These are phyloP conservation scores for Solanum verrucosum DNA, from an alignment of 257 asterid genomes.

Conservation along the genomic window DNA sequence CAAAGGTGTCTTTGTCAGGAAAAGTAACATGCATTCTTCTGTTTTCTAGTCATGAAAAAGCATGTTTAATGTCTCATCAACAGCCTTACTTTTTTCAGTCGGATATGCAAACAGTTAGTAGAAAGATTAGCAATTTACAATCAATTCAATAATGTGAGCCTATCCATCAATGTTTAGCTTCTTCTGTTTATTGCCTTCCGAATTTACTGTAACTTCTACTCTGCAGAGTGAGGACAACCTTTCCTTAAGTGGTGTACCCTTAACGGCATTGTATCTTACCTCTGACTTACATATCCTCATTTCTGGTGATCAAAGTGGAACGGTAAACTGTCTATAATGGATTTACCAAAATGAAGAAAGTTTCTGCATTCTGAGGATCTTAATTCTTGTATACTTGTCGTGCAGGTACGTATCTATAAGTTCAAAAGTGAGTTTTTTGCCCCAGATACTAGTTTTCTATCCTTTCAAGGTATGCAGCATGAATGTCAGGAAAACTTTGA, in stretches of 20 bases:
- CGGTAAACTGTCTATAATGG: conserved; percentile 29
- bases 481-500: not conserved
- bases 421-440: conserved; percentile 63
- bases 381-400: not conserved
- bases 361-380: not conserved
- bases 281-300: conserved; percentile 47
- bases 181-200: not conserved
- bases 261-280: conserved; percentile 58
- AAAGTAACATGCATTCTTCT: not conserved
- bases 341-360: not conserved
- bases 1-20: not conserved
- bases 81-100: not conserved
- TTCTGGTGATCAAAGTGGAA: conserved; percentile 91
- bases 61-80: not conserved
- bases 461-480: conserved; percentile 60
- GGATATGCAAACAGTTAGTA: not conserved
- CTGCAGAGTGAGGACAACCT: conserved; percentile 73
- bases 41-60: not conserved
- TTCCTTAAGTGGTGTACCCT: conserved; percentile 59
- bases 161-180: not conserved
- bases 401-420: conserved; percentile 72
- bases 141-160: not conserved
- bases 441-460: conserved; percentile 52
- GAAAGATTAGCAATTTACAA: not conserved
- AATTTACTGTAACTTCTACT: not conserved